These are phyloP conservation scores for Oryza australiensis DNA, from an alignment of 176 grass and related monocot species.

Conservation along the genomic window DNA sequence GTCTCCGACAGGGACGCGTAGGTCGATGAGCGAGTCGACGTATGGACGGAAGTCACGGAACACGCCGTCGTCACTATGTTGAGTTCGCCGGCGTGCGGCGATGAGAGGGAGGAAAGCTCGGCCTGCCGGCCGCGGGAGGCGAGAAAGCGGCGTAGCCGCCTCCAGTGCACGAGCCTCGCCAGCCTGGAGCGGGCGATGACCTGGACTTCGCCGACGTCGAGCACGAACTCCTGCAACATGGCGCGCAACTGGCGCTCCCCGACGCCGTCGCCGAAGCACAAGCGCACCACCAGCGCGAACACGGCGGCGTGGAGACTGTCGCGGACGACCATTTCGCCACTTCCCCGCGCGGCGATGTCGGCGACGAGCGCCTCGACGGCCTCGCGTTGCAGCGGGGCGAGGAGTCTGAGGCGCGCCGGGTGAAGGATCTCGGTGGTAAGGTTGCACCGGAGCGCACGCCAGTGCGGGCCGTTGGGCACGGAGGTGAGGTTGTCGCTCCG, in stretches of 20 bases:
- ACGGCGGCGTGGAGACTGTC: background rate
- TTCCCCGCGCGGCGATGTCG: background rate
- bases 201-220: background rate
- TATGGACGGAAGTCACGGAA: too few relatives aligned
- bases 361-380: background rate
- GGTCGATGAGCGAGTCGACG: background rate
- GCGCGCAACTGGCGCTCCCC: background rate
- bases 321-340: background rate
- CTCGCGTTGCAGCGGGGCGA: background rate
- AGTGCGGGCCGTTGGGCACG: conserved; percentile 1
- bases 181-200: background rate
- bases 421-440: conserved; percentile 10
- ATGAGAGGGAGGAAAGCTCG: conserved; percentile 36
- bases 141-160: conserved; percentile 8
- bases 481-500: conserved; percentile 1
- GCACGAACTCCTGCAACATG: conserved; percentile 7
- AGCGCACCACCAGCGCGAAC: background rate
- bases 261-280: conserved; percentile 35
- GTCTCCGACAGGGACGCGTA: background rate
- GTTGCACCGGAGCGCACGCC: conserved; percentile 20
- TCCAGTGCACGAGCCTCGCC: conserved; percentile 22
- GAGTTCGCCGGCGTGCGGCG: background rate
- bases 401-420: background rate
- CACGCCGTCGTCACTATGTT: too few relatives aligned
- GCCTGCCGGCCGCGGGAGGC: conserved; percentile 30